A percentile compares a stretch with the other conserved stretches of the same genome.
phyloP scores from a whole-genome alignment of 768 basidiomycete species.

The Tylopilus vinaceipallidus region DNA sequence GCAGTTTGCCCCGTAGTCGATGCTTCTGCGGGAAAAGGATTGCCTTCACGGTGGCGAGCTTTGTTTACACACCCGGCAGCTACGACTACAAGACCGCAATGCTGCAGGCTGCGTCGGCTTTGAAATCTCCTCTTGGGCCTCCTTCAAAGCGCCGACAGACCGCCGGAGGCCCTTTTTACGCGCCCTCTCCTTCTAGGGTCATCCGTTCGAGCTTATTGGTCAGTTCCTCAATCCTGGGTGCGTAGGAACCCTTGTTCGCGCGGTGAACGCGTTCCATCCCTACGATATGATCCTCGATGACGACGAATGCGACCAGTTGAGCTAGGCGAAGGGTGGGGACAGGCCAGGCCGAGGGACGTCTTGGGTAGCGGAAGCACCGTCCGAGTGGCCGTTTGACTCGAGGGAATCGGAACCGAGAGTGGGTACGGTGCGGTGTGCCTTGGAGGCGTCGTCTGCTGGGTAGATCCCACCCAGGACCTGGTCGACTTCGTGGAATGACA shows the following conservation, averaged over 20 bases:
- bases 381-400: background rate
- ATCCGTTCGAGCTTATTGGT: slow-evolving; percentile 1
- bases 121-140: slow-evolving; percentile 19
- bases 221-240: slow-evolving; percentile 14
- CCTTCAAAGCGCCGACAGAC: slow-evolving; percentile 5
- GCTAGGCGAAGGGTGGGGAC: slow-evolving; percentile 5
- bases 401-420: background rate
- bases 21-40: background rate
- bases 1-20: background rate
- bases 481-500: background rate
- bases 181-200: slow-evolving; percentile 7
- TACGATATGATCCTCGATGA: slow-evolving; percentile 8
- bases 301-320: slow-evolving; percentile 6
- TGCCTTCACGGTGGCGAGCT: slow-evolving; percentile 11
- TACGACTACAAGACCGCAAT: slow-evolving; percentile 17
- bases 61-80: slow-evolving; percentile 4
- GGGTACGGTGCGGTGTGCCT: background rate
- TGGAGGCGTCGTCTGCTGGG: background rate
- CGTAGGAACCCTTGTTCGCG: background rate
- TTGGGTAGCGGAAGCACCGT: background rate
- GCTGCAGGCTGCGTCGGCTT: slow-evolving; percentile 16
- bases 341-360: background rate
- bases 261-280: slow-evolving; percentile 7
- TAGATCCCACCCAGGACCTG: background rate
- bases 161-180: slow-evolving; percentile 5